Evolutionary conservation across 176 grass and related monocot species (phyloP), one percentile per base, ranked within the genome.

Genomic region (Aechmea fasciata): DNA sequence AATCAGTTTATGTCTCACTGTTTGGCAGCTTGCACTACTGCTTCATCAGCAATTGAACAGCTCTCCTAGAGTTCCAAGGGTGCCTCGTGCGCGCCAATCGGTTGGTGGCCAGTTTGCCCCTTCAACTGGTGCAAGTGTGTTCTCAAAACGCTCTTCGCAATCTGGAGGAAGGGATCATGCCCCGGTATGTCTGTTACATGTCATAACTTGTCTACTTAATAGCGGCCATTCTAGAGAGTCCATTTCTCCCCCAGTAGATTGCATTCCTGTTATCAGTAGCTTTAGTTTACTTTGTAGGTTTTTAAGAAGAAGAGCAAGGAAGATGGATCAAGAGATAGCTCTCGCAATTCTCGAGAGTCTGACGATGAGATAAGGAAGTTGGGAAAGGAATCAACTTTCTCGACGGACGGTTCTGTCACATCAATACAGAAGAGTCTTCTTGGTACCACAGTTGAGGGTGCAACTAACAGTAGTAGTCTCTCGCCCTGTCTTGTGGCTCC

Each of bases 1-100:
- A 65, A 75, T 66, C 57, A 29, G 52, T 70, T 67, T 69, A 20
- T 53, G 24, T 64, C 69, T 70, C 9, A 47, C 76, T 52, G 28
- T 65, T 90, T 87, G 50, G 71, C 77, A 97, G 94, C 94, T 97
- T 73, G 94, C 94, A 52, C 81, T 97, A 50, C 69, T 97, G 70
- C 77, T 97, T 69, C 94, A 97, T 85, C 94, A 97, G 79, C 89
- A 97, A 85, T 80, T 97, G 76, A 97, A 97, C 79, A 97, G 94
- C 71, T 97, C 94, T 52, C 89, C 94, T 24, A 97, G 94, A 79
- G 94, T 97, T 71, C 94, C 94, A 19, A 92, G 94, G 86, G 89
- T 97, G 48, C 86, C 89, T 71, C 88, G 94, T 73, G 52, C 87
- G 77, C 81, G 87, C 66, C 94, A 97, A 73, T 73, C 89, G 63